Percentiles rank a stretch among this genome's conserved stretches.
Conservation (phyloP, 139 green algal genomes). For the Haematococcus lacustris region DNA sequence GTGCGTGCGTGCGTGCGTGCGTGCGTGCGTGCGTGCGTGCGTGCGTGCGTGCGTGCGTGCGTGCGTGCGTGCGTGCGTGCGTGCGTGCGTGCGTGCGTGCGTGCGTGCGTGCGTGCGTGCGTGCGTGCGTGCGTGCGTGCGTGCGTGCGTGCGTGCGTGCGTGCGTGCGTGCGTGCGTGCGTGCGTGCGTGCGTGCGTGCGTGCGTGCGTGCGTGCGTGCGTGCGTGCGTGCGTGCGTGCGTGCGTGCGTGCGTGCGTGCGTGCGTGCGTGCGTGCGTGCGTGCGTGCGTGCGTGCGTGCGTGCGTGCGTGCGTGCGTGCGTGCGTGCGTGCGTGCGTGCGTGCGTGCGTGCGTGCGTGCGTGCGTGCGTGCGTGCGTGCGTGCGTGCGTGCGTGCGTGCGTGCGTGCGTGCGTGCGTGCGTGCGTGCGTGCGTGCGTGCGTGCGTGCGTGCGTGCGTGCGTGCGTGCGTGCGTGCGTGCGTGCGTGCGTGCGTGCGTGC, state of each 20-base stretch:
- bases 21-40: slow-evolving; percentile 19
- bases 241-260: slow-evolving; percentile 1
- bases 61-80: slow-evolving; percentile 12
- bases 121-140: neutral
- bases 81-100: neutral
- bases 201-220: neutral
- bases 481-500: slow-evolving; percentile 17
- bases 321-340: too few species aligned
- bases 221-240: neutral
- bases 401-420: slow-evolving; percentile 13
- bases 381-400: slow-evolving; percentile 19
- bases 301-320: too few species aligned
- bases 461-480: slow-evolving; percentile 23
- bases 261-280: slow-evolving; percentile 9
- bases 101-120: neutral
- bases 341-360: too few species aligned
- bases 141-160: too few species aligned
- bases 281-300: slow-evolving; percentile 7
- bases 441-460: slow-evolving; percentile 15
- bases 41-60: slow-evolving; percentile 11
- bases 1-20: slow-evolving; percentile 20
- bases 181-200: too few species aligned
- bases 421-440: slow-evolving; percentile 13
- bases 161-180: too few species aligned
- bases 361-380: neutral